A percentile compares a stretch with the other conserved stretches of the same genome.
Evolutionary conservation across 306 rosid genomes (phyloP).

Genomic region (cucumber (Cucumis sativus)): Cucumber_9930_V3 NC_026657.2:28737501-28738000

Average conservation of each 20-base stretch:
- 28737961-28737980: constrained; percentile 22
- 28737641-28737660: constrained; percentile 67
- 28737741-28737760: not conserved
- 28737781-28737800: constrained; percentile 74
- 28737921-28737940: constrained; percentile 25
- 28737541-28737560: constrained; percentile 60
- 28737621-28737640: constrained; percentile 43
- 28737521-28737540: constrained; percentile 5
- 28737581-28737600: constrained; percentile 90
- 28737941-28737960: constrained; percentile 81
- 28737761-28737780: constrained; percentile 94
- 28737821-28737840: constrained; percentile 64
- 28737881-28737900: constrained; percentile 21
- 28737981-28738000: constrained; percentile 9
- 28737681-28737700: not conserved
- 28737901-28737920: constrained; percentile 14
- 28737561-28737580: constrained; percentile 93
- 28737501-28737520: not conserved
- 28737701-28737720: not conserved
- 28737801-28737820: constrained; percentile 83
- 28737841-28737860: constrained; percentile 80
- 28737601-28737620: constrained; percentile 43
- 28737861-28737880: constrained; percentile 30
- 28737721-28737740: constrained; percentile 9
- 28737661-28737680: constrained; percentile 73